These are phyloP conservation scores for Stipa capillata DNA, from an alignment of 176 grass and related monocot genomes.

Conservation along the genomic window DNA sequence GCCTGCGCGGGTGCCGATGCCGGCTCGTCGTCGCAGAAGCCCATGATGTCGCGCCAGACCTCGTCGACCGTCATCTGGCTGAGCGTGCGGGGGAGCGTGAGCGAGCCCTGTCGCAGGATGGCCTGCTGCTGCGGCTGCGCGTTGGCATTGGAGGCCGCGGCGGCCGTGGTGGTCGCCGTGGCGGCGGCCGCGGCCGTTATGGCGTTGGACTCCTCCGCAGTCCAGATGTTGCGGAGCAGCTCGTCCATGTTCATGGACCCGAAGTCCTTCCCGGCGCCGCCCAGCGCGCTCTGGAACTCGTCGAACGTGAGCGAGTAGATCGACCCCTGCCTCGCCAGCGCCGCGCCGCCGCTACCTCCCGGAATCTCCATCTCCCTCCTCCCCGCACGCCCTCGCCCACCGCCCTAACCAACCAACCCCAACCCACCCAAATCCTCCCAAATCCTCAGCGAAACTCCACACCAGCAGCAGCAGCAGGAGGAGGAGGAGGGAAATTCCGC, in stretches of 20 bases:
- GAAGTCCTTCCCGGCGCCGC: constrained; percentile 66
- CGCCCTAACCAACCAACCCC: not conserved
- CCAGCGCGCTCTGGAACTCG: constrained; percentile 76
- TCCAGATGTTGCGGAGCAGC: constrained; percentile 83
- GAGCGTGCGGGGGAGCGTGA: constrained; percentile 71
- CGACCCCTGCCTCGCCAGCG: constrained; percentile 65
- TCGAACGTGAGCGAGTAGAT: constrained; percentile 85
- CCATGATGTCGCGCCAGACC: constrained; percentile 70
- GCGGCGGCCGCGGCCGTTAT: constrained; percentile 5
- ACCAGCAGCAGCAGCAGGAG: not conserved
- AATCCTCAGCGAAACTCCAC: constrained; percentile 12
- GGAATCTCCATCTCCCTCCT: constrained; percentile 50
- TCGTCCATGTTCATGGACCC: constrained; percentile 98
- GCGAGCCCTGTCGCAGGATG: constrained; percentile 68
- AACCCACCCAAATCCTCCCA: not conserved
- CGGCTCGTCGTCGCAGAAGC: not conserved
- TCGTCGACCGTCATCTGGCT: constrained; percentile 88
- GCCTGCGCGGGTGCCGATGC: not conserved
- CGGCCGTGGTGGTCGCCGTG: not conserved
- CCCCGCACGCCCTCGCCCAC: too few relatives aligned
- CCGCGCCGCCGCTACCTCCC: constrained; percentile 20
- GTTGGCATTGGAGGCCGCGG: not conserved
- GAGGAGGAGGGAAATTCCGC: not conserved
- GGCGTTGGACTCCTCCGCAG: constrained; percentile 75
- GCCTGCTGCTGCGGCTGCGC: not conserved